phyloP scores from a whole-genome alignment of 768 basidiomycete genomes.

The Tubosaeta sp. region DNA sequence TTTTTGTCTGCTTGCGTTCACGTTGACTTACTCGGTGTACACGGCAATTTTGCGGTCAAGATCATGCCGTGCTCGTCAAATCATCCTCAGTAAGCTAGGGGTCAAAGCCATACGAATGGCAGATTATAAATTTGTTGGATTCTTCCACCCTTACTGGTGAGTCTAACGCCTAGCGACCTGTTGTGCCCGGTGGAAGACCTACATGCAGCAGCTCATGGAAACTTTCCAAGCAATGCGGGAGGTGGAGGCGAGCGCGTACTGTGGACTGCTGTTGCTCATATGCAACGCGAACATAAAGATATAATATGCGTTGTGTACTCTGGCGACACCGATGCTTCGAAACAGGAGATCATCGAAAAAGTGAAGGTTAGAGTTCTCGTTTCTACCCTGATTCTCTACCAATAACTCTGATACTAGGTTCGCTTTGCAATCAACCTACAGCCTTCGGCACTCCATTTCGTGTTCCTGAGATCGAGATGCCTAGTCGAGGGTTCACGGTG shows the following conservation, averaged over 20 bases:
- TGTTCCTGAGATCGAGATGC: slow-evolving; percentile 68
- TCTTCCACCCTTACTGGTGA: slow-evolving; percentile 97
- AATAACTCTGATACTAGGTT: slow-evolving; percentile 39
- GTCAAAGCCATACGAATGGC: neutral
- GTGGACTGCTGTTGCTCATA: slow-evolving; percentile 81
- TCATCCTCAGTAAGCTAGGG: slow-evolving; percentile 20
- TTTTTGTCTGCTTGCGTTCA: slow-evolving; percentile 4
- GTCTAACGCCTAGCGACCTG: slow-evolving; percentile 16
- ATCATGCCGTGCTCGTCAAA: slow-evolving; percentile 17
- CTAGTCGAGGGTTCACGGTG: slow-evolving; percentile 81
- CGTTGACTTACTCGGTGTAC: slow-evolving; percentile 24
- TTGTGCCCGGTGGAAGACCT: neutral
- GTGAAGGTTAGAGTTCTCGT: slow-evolving; percentile 53
- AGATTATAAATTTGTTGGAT: slow-evolving; percentile 53
- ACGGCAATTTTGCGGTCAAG: slow-evolving; percentile 19
- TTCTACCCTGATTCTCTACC: neutral
- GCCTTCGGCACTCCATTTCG: slow-evolving; percentile 65
- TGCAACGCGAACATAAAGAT: slow-evolving; percentile 65
- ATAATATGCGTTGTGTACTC: slow-evolving; percentile 81
- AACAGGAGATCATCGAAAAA: slow-evolving; percentile 75
- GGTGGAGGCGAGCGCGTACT: slow-evolving; percentile 96
- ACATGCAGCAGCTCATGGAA: slow-evolving; percentile 31
- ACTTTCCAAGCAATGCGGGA: slow-evolving; percentile 74
- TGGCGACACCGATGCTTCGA: slow-evolving; percentile 78
- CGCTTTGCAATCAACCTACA: slow-evolving; percentile 78